phyloP scores from a whole-genome alignment of 1,139 yeast species.

The Zygosaccharomyces pseudobailii region DNA sequence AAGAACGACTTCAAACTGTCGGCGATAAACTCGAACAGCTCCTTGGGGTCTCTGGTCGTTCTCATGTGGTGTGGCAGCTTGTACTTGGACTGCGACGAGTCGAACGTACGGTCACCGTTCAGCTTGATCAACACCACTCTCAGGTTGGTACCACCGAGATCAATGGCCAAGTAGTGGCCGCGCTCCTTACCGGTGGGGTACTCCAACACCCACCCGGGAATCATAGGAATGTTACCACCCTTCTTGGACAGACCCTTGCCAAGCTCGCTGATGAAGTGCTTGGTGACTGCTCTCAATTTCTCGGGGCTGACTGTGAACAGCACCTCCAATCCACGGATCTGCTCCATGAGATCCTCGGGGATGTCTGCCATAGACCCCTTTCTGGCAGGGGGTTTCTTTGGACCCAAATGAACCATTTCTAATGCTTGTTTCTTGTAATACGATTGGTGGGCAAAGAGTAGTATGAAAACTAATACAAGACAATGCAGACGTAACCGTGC shows the following conservation, averaged over 20 bases:
- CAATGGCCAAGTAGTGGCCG: slow-evolving; percentile 89
- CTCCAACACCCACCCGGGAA: slow-evolving; percentile 93
- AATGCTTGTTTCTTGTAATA: neutral
- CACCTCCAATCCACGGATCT: slow-evolving; percentile 55
- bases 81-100: slow-evolving; percentile 78
- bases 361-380: slow-evolving; percentile 76
- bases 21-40: slow-evolving; percentile 83
- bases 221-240: slow-evolving; percentile 93
- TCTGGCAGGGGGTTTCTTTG: slow-evolving; percentile 77
- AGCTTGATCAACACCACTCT: slow-evolving; percentile 82
- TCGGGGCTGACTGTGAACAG: slow-evolving; percentile 59
- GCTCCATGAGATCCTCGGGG: slow-evolving; percentile 57
- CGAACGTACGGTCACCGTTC: slow-evolving; percentile 74
- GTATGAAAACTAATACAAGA: neutral
- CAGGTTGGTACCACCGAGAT: slow-evolving; percentile 92
- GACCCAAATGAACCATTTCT: slow-evolving; percentile 77
- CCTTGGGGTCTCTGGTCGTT: slow-evolving; percentile 66
- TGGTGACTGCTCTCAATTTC: slow-evolving; percentile 59
- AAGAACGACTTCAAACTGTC: slow-evolving; percentile 63
- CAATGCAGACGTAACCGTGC: slow-evolving; percentile 1
- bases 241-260: slow-evolving; percentile 68
- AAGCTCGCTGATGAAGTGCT: slow-evolving; percentile 67
- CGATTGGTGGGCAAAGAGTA: neutral
- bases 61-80: slow-evolving; percentile 70
- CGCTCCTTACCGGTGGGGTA: slow-evolving; percentile 87